Base-by-base conservation (phyloP, 768 basidiomycete species). In the Mycena metata region DNA sequence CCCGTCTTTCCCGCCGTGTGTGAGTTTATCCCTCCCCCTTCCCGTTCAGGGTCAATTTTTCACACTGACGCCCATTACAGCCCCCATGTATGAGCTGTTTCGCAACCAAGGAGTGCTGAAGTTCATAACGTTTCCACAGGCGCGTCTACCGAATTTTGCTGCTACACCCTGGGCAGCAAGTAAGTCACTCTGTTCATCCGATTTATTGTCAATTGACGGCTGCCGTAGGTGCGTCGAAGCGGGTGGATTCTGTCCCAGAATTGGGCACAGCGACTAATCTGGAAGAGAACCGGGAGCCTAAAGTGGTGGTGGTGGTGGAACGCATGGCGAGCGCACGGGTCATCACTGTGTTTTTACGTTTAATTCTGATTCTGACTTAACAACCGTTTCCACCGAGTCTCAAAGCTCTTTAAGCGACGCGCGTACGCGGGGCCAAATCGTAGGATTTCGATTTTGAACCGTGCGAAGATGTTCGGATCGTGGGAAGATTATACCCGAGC, bases 241-340 rank as follows among this genome's bases (percentile, higher is more conserved):
- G 42, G 56, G 56, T 24, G 15, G 23, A 5, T 2, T 19, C 0
- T 57, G 56, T n/a, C 56, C 56, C 23, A 57, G 21, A 30, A 57
- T 57, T 42, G 56, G 56, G 23, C 36, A 9, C 36, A 39, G 54
- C 35, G 16, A 55, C 54, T 55, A 55, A 45, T 16, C 30, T 30
- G 30, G 30, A 17, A 15, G 8, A 19, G 8, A 16, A n/a, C n/a
- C n/a, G n/a, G n/a, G n/a, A n/a, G n/a, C n/a, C n/a, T n/a, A n/a
- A n/a, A n/a, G n/a, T n/a, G n/a, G n/a, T n/a, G n/a, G n/a, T n/a
- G n/a, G n/a, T n/a, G n/a, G n/a, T n/a, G n/a, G n/a, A n/a, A n/a
- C n/a, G n/a, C n/a, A n/a, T n/a, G n/a, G n/a, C n/a, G n/a, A n/a
- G n/a, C n/a, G n/a, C n/a, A n/a, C n/a, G n/a, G n/a, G n/a, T n/a